These are phyloP conservation scores for Gentiana macrophylla DNA, from an alignment of 257 asterid genomes.

Conservation along the genomic window DNA sequence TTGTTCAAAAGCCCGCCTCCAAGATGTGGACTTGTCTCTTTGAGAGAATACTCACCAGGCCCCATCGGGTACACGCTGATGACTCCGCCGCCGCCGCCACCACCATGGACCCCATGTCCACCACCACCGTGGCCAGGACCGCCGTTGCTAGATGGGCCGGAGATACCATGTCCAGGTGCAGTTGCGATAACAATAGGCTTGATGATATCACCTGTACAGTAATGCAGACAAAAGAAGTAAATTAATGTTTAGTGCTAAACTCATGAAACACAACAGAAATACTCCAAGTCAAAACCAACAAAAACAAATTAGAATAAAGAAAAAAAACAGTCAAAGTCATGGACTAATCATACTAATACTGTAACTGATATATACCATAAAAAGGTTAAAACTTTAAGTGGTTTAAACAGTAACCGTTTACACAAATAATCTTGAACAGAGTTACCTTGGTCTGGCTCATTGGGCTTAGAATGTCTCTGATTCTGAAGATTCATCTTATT, in stretches of 20 bases:
- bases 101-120: conserved; percentile 6
- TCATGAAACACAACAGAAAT: too few species aligned
- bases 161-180: conserved; percentile 34
- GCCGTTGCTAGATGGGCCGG: conserved; percentile 20
- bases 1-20: conserved; percentile 46
- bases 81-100: conserved; percentile 23
- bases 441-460: conserved; percentile 26
- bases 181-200: conserved; percentile 62
- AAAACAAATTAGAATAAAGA: too few species aligned
- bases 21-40: conserved; percentile 73
- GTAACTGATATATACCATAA: too few species aligned
- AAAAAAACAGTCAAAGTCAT: too few species aligned
- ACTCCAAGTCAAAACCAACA: too few species aligned
- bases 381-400: too few species aligned
- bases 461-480: conserved; percentile 36
- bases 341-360: too few species aligned
- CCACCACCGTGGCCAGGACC: conserved; percentile 12
- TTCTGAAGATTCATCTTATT: conserved; percentile 27
- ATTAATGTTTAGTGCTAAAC: too few species aligned
- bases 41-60: conserved; percentile 44
- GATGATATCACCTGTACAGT: conserved; percentile 30
- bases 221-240: too few species aligned
- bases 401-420: too few species aligned
- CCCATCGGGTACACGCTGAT: conserved; percentile 6
- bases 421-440: too few species aligned